Evolutionary conservation across 2,329 filamentous ascomycete genomes (phyloP).

Genomic region (Aspergillus unguis): DNA sequence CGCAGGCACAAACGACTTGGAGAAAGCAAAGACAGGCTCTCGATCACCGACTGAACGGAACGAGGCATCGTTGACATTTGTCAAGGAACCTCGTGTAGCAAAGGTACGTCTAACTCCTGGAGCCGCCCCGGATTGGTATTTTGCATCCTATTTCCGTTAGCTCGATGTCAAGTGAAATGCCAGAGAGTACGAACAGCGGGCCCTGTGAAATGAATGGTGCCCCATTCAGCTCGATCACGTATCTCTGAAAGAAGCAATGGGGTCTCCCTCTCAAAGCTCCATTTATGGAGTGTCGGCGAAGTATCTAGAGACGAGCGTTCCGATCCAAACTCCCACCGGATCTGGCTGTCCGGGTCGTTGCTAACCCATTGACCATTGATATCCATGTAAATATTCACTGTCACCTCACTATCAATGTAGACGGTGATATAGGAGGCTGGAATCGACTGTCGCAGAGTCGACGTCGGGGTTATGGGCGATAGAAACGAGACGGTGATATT

Average conservation of each 20-base stretch:
- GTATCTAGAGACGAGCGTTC: slow-evolving; percentile 41
- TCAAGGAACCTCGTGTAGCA: slow-evolving; percentile 62
- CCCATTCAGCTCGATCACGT: slow-evolving; percentile 77
- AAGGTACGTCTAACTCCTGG: slow-evolving; percentile 65
- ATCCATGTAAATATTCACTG: slow-evolving; percentile 63
- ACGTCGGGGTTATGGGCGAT: slow-evolving; percentile 76
- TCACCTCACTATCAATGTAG: slow-evolving; percentile 63
- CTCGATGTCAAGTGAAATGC: not conserved
- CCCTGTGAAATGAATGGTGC: slow-evolving; percentile 71
- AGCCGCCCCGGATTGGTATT: slow-evolving; percentile 70
- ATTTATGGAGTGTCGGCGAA: slow-evolving; percentile 41
- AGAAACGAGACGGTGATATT: slow-evolving; percentile 63
- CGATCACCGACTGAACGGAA: slow-evolving; percentile 72
- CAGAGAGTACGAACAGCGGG: slow-evolving; percentile 48
- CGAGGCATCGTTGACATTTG: slow-evolving; percentile 62
- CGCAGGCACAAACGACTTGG: slow-evolving; percentile 60
- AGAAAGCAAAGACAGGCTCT: slow-evolving; percentile 79
- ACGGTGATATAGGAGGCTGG: slow-evolving; percentile 78
- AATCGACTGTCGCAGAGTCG: slow-evolving; percentile 73
- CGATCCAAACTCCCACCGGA: slow-evolving; percentile 63
- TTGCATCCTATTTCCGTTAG: slow-evolving; percentile 47
- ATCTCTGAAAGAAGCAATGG: slow-evolving; percentile 73
- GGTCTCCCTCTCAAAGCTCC: slow-evolving; percentile 40
- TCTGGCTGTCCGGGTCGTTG: slow-evolving; percentile 65
- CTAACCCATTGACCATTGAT: slow-evolving; percentile 79